A percentile compares a stretch with the other conserved stretches of the same genome.
Evolutionary conservation across 1,284 basidiomycete genomes (phyloP).

Genomic region (Trichosporon ovoides): DNA sequence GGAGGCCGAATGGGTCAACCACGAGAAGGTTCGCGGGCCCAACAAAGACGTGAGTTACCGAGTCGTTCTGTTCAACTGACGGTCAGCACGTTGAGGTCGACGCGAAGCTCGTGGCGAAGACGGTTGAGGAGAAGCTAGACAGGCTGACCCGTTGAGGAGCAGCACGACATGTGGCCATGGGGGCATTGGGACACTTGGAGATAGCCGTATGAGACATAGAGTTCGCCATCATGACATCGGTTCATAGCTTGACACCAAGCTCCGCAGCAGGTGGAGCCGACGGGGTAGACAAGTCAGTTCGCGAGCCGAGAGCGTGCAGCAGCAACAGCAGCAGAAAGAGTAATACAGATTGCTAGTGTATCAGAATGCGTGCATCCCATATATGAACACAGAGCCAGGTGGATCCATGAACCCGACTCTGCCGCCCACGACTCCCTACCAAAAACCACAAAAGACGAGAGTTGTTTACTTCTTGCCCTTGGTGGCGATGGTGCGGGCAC

Average conservation of each 20-base stretch:
- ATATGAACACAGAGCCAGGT: constrained; percentile 12
- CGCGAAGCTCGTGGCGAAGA: constrained; percentile 18
- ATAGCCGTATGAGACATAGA: background rate
- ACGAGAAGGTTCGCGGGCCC: constrained; percentile 4
- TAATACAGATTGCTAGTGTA: background rate
- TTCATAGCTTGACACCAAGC: background rate
- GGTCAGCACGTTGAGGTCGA: constrained; percentile 2
- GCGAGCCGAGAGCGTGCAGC: background rate
- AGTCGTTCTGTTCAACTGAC: background rate
- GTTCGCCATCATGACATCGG: background rate
- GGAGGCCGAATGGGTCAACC: constrained; percentile 1
- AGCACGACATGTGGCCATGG: background rate
- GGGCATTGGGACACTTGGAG: background rate
- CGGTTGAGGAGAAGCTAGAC: constrained; percentile 14
- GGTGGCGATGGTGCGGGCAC: constrained; percentile 24
- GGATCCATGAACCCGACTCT: constrained; percentile 4
- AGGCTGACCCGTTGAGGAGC: background rate
- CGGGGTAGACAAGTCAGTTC: too few species aligned
- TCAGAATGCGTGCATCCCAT: constrained; percentile 19
- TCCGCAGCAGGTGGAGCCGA: too few species aligned
- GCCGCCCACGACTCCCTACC: constrained; percentile 6
- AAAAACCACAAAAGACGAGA: constrained; percentile 2
- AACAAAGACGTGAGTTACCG: constrained; percentile 1
- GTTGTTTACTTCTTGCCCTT: constrained; percentile 28
- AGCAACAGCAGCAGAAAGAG: background rate